Conservation (phyloP, 495 filamentous ascomycete genomes). For the Aspergillus sclerotioniger region DNA sequence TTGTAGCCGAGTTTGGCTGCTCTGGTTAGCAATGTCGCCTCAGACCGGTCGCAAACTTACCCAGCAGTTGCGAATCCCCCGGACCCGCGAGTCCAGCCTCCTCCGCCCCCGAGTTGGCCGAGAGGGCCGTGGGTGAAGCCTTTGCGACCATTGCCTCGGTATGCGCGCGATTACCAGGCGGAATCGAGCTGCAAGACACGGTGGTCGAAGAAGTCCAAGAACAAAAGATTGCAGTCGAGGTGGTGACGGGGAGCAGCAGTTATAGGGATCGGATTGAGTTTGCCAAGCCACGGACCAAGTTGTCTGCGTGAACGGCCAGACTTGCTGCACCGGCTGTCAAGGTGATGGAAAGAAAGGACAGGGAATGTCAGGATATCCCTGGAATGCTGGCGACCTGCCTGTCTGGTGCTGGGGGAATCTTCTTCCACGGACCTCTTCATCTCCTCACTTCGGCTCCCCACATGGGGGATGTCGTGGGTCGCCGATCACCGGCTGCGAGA, state of each 20-base stretch:
- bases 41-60: not conserved
- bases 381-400: not conserved
- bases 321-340: not conserved
- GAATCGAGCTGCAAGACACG: too few relatives aligned
- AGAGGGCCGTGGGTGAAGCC: not conserved
- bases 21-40: not conserved
- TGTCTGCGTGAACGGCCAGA: not conserved
- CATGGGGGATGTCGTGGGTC: not conserved
- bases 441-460: slow-evolving; percentile 1
- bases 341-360: too few relatives aligned
- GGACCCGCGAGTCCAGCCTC: not conserved
- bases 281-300: not conserved
- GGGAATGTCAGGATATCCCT: not conserved
- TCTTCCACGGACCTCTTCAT: not conserved
- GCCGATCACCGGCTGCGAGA: not conserved
- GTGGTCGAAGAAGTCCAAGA: not conserved
- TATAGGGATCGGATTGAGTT: not conserved
- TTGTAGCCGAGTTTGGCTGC: slow-evolving; percentile 63
- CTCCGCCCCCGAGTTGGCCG: not conserved
- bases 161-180: too few relatives aligned
- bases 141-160: not conserved
- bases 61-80: not conserved
- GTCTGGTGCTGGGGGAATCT: not conserved
- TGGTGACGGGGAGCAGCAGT: not conserved
- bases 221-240: not conserved